Conservation (phyloP, 2,329 filamentous ascomycete genomes). For the Phoma sp. region DNA sequence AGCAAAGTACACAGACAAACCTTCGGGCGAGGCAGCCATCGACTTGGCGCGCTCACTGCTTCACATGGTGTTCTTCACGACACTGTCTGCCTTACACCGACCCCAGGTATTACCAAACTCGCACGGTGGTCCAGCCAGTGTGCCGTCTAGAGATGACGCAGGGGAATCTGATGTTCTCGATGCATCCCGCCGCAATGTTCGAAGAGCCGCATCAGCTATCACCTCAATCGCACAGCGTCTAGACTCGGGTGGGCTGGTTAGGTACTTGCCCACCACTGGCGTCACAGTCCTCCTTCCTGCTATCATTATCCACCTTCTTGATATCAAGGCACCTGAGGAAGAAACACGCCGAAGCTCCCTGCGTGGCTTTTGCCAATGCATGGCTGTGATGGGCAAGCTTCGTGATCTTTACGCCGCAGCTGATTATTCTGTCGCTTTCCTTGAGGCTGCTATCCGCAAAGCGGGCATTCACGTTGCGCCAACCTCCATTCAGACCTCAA, state of each 20-base stretch:
- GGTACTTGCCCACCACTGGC: conserved; percentile 83
- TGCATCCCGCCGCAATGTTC: conserved; percentile 80
- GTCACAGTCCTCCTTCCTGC: conserved; percentile 90
- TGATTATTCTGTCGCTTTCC: conserved; percentile 93
- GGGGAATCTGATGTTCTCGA: conserved; percentile 73
- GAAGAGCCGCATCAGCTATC: conserved; percentile 82
- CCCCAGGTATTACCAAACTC: conserved; percentile 85
- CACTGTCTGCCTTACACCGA: conserved; percentile 86
- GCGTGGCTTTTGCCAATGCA: conserved; percentile 86
- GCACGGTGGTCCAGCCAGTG: conserved; percentile 57
- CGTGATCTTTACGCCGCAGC: conserved; percentile 90
- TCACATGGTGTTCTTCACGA: conserved; percentile 93
- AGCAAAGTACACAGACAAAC: conserved; percentile 71
- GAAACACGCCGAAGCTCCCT: conserved; percentile 75
- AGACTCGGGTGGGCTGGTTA: conserved; percentile 73
- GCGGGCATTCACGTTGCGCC: conserved; percentile 75
- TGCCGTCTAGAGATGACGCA: conserved; percentile 44
- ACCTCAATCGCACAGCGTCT: conserved; percentile 82
- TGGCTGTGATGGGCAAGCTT: conserved; percentile 86
- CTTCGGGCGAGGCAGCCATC: conserved; percentile 62
- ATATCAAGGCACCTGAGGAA: conserved; percentile 83
- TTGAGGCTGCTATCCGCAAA: conserved; percentile 90
- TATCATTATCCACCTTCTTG: conserved; percentile 90
- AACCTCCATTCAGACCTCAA: conserved; percentile 29
- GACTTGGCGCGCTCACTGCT: conserved; percentile 81